Base-by-base conservation (phyloP, 2,329 filamentous ascomycete genomes). In the Calonectria hongkongensis region DNA sequence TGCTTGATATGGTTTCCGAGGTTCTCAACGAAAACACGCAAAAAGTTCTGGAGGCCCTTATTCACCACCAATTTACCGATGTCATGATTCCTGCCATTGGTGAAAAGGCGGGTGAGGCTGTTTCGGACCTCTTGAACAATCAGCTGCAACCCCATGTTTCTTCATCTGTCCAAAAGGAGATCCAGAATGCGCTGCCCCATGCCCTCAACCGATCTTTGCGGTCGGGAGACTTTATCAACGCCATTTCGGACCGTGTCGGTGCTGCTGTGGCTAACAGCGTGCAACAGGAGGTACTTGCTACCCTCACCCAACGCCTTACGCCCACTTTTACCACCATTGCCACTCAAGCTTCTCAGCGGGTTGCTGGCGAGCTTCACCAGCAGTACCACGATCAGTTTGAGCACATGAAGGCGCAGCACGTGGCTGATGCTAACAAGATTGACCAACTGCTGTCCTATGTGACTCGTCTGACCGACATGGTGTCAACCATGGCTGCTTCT, bases 71-170 rank as follows among this genome's bases (percentile, higher is more conserved):
- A 82, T 94, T 98, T 76, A 90, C 94, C 73, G 89, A 92, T 68
- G 89, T 92, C 16, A 91, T 98, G 54, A 87, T 98, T 66, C 96
- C 97, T 13, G 88, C 92, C 39, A 87, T 98, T 70, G 90, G 92
- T 48, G 89, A 92, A 65, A 88, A 92, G 50, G 92, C 94, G 16
- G 88, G 91, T 54, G 90, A 91, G 73, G 89, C 93, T 5, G 88
- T 98, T 33, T 90, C 93, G 68, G 92, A 94, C 74, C 92, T 94
- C 81, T 87, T 98, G 28, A 89, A 91, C 69, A 88, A 90, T 75
- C 91, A 92, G 73, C 85, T 98, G 68, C 90, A 91, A 75, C 88
- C 91, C 62, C 89, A 93, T 66, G 84, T 97, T 47, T 88, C 91
- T n/a, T 88, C 89, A 48, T 87, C 89, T 2, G 84, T 98, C 51